Evolutionary conservation across 805 yeast genomes (phyloP).

Genomic region (Ogataea kodamae): DNA sequence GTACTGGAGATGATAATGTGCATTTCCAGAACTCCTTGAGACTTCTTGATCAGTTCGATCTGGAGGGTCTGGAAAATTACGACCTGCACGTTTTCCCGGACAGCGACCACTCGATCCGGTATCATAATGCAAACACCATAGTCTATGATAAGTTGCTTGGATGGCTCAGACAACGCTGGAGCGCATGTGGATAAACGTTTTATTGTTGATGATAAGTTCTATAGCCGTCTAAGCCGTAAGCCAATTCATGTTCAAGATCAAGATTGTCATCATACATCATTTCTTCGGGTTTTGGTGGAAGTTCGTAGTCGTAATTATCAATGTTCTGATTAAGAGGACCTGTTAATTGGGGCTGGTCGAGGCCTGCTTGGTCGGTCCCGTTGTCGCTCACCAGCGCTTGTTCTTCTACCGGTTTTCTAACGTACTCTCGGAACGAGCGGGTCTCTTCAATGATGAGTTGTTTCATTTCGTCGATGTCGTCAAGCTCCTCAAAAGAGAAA

Average conservation of each 20-base stretch:
- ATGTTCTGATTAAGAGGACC: conserved; percentile 45
- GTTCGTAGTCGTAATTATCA: conserved; percentile 47
- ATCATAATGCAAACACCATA: conserved; percentile 68
- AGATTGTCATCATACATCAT: conserved; percentile 32
- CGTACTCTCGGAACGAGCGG: conserved; percentile 70
- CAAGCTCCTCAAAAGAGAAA: conserved; percentile 80
- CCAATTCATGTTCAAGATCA: conserved; percentile 63
- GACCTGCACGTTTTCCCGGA: conserved; percentile 80
- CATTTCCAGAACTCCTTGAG: conserved; percentile 87
- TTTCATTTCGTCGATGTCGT: conserved; percentile 73
- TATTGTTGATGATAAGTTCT: conserved; percentile 12
- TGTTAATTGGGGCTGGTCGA: conserved; percentile 28
- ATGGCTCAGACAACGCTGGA: conserved; percentile 65
- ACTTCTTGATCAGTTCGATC: conserved; percentile 70
- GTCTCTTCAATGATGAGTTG: conserved; percentile 81
- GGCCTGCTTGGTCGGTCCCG: conserved; percentile 21
- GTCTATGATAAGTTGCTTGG: conserved; percentile 62
- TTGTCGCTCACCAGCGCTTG: conserved; percentile 36
- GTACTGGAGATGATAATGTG: conserved; percentile 96
- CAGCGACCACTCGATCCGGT: conserved; percentile 68
- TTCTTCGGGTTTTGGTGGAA: conserved; percentile 65
- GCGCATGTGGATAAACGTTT: too few species aligned
- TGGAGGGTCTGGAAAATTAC: conserved; percentile 75
- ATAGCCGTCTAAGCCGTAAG: conserved; percentile 62
- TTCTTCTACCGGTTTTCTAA: conserved; percentile 67